Base-by-base conservation (phyloP, 2,329 filamentous ascomycete genomes). In the Colletotrichum chrysophilum region DNA sequence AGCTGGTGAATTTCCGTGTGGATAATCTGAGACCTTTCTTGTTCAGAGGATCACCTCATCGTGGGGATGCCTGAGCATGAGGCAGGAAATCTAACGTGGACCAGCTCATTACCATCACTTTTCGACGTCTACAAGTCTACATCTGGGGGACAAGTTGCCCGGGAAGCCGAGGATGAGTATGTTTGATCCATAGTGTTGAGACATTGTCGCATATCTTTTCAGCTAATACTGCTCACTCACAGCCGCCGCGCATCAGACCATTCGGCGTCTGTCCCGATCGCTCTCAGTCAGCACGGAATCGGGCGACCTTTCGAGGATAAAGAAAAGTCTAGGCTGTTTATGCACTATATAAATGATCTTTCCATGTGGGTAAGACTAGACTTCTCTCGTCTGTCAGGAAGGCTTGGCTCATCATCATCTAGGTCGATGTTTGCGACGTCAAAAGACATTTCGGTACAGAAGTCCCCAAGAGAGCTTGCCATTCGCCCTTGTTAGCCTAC, bases 391-490 rank as follows among this genome's bases (percentile, higher is more conserved):
- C 12, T 6, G 12, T 32, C 1, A 32, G 5, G 2, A 6, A 32
- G 1, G 32, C 32, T 32, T 32, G 18, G 14, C 16, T 67, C 1
- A 21, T 9, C 3, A 5, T 8, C 9, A 24, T 30, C 2, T 78
- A 84, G 84, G 84, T 87, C 74, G 86, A 88, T 74, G 79, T 85
- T 5, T 87, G 85, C 74, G 86, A 87, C 56, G 81, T 81, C 13
- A 80, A 83, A 34, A 81, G 82, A 7, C 84, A 87, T 78, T 88
- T 87, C 76, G 82, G 81, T 4, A 81, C 82, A 16, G 83, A 85
- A 26, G 84, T 87, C 3, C 86, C 86, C 4, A 82, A 84, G 43
- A 79, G 85, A 66, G 86, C 86, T 8, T 82, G 83, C 4, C 78
- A 81, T 30, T 86, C 84, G 52, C 83, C 85, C 1, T 82, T 87